Base-by-base conservation (phyloP, 2,329 filamentous ascomycete species). In the Penicillium sp. region DNA sequence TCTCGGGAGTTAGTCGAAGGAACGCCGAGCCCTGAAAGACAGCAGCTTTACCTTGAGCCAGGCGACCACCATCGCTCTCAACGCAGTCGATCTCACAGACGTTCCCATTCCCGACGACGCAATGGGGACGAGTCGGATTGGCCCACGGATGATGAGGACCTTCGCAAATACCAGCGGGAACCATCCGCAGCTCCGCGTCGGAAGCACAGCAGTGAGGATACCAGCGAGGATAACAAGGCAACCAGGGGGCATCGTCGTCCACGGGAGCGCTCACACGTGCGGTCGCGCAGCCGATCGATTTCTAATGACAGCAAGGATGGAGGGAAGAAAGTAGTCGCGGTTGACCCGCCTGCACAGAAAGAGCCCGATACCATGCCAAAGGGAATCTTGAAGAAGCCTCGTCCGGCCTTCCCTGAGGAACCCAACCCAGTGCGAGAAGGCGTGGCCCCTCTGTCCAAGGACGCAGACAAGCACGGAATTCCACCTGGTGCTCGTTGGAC, bases 401-500 rank as follows among this genome's bases (percentile, higher is more conserved):
- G 86, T 15, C 81, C 82, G 25, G 89, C 88, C 66, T 97, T 97
- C 67, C 93, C 93, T 0, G 92, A 97, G 68, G 89, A 96, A 58
- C 84, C 85, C 1, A 88, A 92, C 62, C 88, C 90, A 0, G 82
- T 95, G 33, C 85, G 92, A 20, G 93, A 97, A 72, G 93, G 92
- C 15, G 93, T 96, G 6, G 92, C 92, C 2, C 92, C 92, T n/a
- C 84, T 96, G 11, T 40, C 37, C 69, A 96, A 96, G 75, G 91
- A 96, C 69, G 87, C 90, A 47, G 86, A 88, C 72, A 75, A 73
- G 53, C 85, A 87, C 58, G 88, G 90, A 37, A 89, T 91, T 29
- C 89, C 89, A 0, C 76, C 86, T 0, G 89, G 89, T 54, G 92
- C 92, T 31, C 85, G 91, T 52, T 97, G 92, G 92, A 97, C 92